Evolutionary conservation across 1,284 basidiomycete genomes (phyloP), one percentile per base, ranked within the genome.

Genomic region (Tylopilus sp.): DNA sequence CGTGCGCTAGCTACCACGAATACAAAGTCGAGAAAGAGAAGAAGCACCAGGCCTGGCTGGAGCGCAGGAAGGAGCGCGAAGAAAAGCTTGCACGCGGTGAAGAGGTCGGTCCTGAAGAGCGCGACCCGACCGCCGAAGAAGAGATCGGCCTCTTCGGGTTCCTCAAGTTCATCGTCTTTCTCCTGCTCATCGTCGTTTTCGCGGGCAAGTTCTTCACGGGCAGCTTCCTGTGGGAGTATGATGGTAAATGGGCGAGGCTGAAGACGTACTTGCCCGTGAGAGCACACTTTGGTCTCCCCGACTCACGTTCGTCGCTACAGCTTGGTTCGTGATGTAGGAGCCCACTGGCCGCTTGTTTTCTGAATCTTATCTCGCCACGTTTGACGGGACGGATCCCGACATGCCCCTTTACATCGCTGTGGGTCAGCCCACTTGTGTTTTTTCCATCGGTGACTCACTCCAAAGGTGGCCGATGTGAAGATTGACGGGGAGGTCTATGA

Each of bases 401-500:
- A 81, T 76, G 60, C 92, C 93, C 16, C 72, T 96, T 44, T 97
- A 94, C 71, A 71, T 97, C 47, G 92, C 90, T 54, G 89, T 88
- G 69, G 64, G 83, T 67, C 55, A 23, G 46, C 13, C 33, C 52
- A 51, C 54, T 51, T 56, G 19, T 44, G 16, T 12, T 30, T 12
- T 28, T 44, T 18, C 31, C 28, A 19, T 46, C 23, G 18, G 21
- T 25, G 31, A 47, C 55, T 63, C 23, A 66, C 44, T 21, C 11
- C 25, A 28, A 39, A 35, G 34, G 34, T 40, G 23, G 46, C 13
- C 36, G 40, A 38, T 29, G 37, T 46, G 53, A 61, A 91, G 88
- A 89, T 98, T 62, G 88, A 93, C 63, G 91, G 92, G 16, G 85
- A 90, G 47, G 93, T 99, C 2, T 98, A 86, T 72, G 95, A 99